Evolutionary conservation across 2,329 filamentous ascomycete species (phyloP).

Genomic region (Epichloe uncinata): DNA sequence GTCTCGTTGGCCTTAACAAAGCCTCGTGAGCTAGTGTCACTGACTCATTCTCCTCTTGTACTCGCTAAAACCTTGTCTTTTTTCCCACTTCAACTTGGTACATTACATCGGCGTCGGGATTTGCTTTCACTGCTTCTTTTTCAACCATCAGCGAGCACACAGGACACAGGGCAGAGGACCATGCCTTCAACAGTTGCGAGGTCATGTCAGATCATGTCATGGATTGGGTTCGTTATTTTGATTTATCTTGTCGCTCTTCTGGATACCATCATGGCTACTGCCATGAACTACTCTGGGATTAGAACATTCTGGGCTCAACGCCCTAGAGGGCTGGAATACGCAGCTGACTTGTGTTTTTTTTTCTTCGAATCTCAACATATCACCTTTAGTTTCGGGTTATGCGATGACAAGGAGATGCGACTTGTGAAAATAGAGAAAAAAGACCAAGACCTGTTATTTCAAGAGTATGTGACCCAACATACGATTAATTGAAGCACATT

Average conservation of each 20-base stretch:
- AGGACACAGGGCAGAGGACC: conserved; percentile 7
- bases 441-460: too few species aligned
- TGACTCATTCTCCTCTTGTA: background rate
- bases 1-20: conserved; percentile 51
- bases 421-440: too few species aligned
- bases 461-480: too few species aligned
- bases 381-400: background rate
- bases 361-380: background rate
- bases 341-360: background rate
- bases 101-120: background rate
- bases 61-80: background rate
- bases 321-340: conserved; percentile 1
- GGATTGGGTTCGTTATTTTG: background rate
- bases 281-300: background rate
- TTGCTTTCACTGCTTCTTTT: background rate
- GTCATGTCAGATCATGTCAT: background rate
- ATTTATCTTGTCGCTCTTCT: background rate
- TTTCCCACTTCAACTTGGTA: conserved; percentile 1
- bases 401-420: too few species aligned
- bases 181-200: conserved; percentile 17
- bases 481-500: too few species aligned
- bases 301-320: conserved; percentile 15
- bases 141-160: background rate
- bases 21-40: conserved; percentile 1
- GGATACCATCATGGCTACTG: conserved; percentile 8